Evolutionary conservation across 2,329 filamentous ascomycete species (phyloP).

Genomic region (Thermochaetoides dissita): DNA sequence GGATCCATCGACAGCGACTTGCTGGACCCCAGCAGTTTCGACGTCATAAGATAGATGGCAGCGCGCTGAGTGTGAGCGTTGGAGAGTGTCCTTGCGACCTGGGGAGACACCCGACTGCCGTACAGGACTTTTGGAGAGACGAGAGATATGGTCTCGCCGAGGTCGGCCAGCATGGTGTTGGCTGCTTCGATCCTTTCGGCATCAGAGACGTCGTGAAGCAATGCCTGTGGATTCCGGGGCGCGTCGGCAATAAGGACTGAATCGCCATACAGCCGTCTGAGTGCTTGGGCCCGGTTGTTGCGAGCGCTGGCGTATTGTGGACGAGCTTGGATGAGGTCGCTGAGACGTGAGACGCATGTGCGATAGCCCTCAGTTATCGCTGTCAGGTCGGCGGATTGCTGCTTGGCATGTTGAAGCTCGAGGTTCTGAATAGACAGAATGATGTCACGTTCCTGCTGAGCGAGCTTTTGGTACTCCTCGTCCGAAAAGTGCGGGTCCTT

Average conservation of each 20-base stretch:
- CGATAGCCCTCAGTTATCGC: conserved; percentile 33
- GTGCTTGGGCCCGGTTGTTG: conserved; percentile 61
- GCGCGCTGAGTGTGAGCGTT: conserved; percentile 60
- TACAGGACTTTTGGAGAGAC: conserved; percentile 38
- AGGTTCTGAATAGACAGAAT: conserved; percentile 39
- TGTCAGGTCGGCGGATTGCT: conserved; percentile 21
- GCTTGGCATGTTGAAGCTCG: conserved; percentile 37
- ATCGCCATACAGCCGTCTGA: conserved; percentile 49
- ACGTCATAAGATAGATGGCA: conserved; percentile 46
- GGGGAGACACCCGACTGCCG: conserved; percentile 41
- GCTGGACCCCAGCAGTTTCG: conserved; percentile 31
- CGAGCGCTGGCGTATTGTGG: conserved; percentile 58
- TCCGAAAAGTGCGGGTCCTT: conserved; percentile 46
- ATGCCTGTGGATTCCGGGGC: conserved; percentile 24
- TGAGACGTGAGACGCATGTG: conserved; percentile 34
- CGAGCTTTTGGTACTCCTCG: conserved; percentile 36
- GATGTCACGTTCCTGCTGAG: conserved; percentile 37
- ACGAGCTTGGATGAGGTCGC: conserved; percentile 39
- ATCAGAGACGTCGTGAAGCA: conserved; percentile 25
- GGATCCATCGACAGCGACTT: conserved; percentile 24
- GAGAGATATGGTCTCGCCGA: conserved; percentile 43
- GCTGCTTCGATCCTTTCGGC: conserved; percentile 27
- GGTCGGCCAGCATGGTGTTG: conserved; percentile 33
- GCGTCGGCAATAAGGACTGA: conserved; percentile 34
- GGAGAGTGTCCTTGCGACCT: conserved; percentile 51